phyloP scores from a whole-genome alignment of 306 rosid species.

The Fragaria nilgerrensis region DNA sequence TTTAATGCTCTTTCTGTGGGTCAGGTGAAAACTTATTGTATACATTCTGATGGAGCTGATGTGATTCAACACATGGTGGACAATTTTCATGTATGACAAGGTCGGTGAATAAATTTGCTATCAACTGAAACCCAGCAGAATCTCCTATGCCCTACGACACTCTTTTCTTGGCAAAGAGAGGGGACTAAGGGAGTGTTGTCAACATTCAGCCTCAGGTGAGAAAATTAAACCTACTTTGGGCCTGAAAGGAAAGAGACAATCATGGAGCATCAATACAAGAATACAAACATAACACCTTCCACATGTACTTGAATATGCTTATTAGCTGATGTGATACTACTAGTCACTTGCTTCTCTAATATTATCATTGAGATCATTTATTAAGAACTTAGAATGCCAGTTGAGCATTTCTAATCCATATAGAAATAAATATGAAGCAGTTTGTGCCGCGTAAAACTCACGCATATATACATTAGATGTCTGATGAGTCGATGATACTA shows the following conservation, averaged over 20 bases:
- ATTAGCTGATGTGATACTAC: background rate
- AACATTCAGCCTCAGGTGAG: background rate
- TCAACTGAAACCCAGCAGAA: slow-evolving; percentile 4
- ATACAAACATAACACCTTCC: background rate
- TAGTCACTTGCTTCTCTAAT: background rate
- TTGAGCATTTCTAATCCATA: background rate
- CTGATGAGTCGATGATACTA: background rate
- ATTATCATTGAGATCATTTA: background rate
- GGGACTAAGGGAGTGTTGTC: background rate
- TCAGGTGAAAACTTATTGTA: slow-evolving; percentile 56
- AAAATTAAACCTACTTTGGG: background rate
- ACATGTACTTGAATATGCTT: background rate
- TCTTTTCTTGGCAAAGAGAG: background rate
- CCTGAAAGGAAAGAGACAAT: slow-evolving; percentile 2
- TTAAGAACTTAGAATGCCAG: background rate
- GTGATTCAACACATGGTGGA: slow-evolving; percentile 86
- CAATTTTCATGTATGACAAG: slow-evolving; percentile 47
- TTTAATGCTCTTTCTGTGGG: slow-evolving; percentile 9
- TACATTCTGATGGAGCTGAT: slow-evolving; percentile 68
- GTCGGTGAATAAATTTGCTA: background rate
- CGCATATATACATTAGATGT: background rate
- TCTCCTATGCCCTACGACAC: slow-evolving; percentile 4
- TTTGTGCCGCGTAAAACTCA: background rate
- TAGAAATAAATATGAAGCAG: background rate
- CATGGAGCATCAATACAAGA: background rate